These are phyloP conservation scores for Boehmeria nivea DNA, from an alignment of 306 rosid species.

Conservation along the genomic window DNA sequence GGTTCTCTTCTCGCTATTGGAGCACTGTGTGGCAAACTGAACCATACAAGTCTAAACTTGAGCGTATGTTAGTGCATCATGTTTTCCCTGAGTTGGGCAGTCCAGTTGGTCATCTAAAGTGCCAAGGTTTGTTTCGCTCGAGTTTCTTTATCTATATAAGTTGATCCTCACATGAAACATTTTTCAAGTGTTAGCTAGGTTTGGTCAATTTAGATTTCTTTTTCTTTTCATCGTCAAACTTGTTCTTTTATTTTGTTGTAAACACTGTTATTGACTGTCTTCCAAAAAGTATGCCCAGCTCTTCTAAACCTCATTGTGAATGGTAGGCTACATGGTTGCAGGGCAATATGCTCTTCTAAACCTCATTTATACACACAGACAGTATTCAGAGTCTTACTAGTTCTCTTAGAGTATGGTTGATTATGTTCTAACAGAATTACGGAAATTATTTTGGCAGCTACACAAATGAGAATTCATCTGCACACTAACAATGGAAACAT, in stretches of 20 bases:
- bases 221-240: too few relatives aligned
- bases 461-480: too few relatives aligned
- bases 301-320: constrained; percentile 16
- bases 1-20: constrained; percentile 98
- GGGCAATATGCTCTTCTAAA: constrained; percentile 97
- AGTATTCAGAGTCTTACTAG: too few relatives aligned
- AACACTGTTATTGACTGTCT: too few relatives aligned
- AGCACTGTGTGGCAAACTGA: constrained; percentile 93
- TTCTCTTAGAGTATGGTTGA: too few relatives aligned
- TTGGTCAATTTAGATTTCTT: too few relatives aligned
- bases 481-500: too few relatives aligned
- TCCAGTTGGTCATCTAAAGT: constrained; percentile 91
- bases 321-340: constrained; percentile 96
- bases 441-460: too few relatives aligned
- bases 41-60: constrained; percentile 94
- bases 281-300: background rate
- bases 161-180: background rate
- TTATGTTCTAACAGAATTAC: too few relatives aligned
- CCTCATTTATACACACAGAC: too few relatives aligned
- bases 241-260: background rate
- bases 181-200: too few relatives aligned
- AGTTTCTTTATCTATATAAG: constrained; percentile 1
- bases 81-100: constrained; percentile 94
- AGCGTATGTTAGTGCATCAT: constrained; percentile 92
- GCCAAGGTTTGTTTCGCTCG: constrained; percentile 60